These are phyloP conservation scores for Phaseolus coccineus DNA, from an alignment of 331 rosid genomes.

Conservation along the genomic window DNA sequence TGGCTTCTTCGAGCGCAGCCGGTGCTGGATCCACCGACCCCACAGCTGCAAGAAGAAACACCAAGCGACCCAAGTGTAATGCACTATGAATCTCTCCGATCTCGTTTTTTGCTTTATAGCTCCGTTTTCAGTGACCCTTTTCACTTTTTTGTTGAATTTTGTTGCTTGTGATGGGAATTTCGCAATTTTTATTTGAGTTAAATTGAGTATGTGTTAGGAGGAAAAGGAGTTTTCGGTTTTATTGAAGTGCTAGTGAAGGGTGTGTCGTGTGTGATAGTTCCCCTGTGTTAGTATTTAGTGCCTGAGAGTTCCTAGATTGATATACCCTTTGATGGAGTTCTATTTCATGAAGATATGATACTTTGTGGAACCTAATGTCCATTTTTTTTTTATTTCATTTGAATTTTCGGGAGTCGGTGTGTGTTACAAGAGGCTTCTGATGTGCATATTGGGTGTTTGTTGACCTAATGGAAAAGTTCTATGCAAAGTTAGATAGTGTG, in stretches of 20 bases:
- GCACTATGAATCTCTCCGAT: slow-evolving; percentile 16
- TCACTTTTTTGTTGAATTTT: background rate
- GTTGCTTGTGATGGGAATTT: slow-evolving; percentile 13
- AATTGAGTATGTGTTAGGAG: background rate
- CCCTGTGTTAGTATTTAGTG: slow-evolving; percentile 15
- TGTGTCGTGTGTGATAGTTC: background rate
- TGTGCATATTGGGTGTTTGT: slow-evolving; percentile 27
- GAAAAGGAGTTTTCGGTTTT: slow-evolving; percentile 22
- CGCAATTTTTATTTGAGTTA: background rate
- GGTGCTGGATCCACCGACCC: slow-evolving; percentile 84
- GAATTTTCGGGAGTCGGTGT: background rate
- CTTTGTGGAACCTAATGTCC: slow-evolving; percentile 1
- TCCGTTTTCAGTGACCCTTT: slow-evolving; percentile 32
- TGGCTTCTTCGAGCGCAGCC: slow-evolving; percentile 77
- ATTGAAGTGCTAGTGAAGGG: slow-evolving; percentile 1
- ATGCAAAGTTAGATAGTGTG: slow-evolving; percentile 27
- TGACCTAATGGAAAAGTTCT: slow-evolving; percentile 25
- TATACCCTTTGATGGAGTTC: slow-evolving; percentile 4
- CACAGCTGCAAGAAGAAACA: slow-evolving; percentile 68
- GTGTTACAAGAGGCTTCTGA: slow-evolving; percentile 23
- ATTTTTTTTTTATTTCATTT: background rate
- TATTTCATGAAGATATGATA: slow-evolving; percentile 11
- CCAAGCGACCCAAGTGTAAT: slow-evolving; percentile 96
- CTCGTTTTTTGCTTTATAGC: slow-evolving; percentile 32
- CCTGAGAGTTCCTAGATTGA: background rate